Base-by-base conservation (phyloP, 2,329 filamentous ascomycete genomes). In the Pseudocercospora vitis region DNA sequence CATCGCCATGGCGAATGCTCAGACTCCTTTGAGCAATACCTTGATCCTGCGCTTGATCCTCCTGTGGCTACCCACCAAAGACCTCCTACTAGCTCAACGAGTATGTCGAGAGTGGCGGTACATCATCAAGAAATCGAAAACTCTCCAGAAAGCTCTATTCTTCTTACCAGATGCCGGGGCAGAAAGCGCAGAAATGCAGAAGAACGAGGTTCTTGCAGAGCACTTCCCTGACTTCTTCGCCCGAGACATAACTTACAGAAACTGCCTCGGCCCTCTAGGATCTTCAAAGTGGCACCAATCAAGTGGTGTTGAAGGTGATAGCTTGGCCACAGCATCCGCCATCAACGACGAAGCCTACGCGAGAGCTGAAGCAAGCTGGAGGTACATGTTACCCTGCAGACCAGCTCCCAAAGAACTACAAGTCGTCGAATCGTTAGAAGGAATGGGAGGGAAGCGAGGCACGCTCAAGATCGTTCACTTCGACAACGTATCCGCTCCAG, bases 111-210 rank as follows among this genome's bases (percentile, higher is more conserved):
- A 18, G 16, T 47, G 44, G 44, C 44, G 26, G 19, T 16, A 14
- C 18, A 24, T 47, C 8, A n/a, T 47, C 16, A 31, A 33, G 44
- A 47, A 47, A 19, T 47, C 44, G 8, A 31, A 47, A 14, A 21
- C 44, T 2, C 18, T 47, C 8, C 44, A 47, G 28, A 18, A 33
- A 11, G 24, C 44, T 7, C 44, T 47, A 5, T 47, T 47, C 7
- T 21, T 47, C 28, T 12, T 31, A 6, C 44, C 44, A 14, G 21
- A 42, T 21, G 16, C 19, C 2, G 21, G 2, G 9, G 16, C 33
- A 37, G 14, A 7, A 11, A 3, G 7, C 1, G 11, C 19, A 2
- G 37, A 6, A 1, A 42, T n/a, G 9, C 18, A 23, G 1, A 18
- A 18, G n/a, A 42, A 42, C n/a, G 37, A 26, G 3, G 5, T 42